Evolutionary conservation across 257 asterid species (phyloP).

Genomic region (Asclepias syriaca): DNA sequence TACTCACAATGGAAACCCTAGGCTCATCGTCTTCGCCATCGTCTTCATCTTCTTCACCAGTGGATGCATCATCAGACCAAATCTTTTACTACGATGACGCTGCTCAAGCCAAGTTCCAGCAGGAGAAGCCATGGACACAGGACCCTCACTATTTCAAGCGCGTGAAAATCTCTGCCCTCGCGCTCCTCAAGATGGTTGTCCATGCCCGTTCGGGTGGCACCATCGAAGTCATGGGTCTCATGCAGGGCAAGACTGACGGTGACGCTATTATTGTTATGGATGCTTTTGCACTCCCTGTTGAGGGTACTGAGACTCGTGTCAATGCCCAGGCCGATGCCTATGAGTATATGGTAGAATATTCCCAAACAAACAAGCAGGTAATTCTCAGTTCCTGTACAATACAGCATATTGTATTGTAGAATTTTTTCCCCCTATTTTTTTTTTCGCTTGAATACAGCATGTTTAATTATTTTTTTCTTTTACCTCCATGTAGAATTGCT

Average conservation of each 20-base stretch:
- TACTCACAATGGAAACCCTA: neutral
- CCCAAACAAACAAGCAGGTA: conserved; percentile 85
- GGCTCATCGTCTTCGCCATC: conserved; percentile 8
- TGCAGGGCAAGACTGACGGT: conserved; percentile 98
- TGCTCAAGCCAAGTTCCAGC: conserved; percentile 72
- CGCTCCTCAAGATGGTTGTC: conserved; percentile 96
- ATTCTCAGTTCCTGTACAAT: neutral
- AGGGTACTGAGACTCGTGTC: conserved; percentile 99
- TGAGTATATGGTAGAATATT: conserved; percentile 95
- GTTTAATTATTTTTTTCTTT: neutral
- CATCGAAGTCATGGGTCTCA: conserved; percentile 96
- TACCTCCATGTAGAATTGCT: neutral
- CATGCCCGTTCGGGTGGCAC: conserved; percentile 99
- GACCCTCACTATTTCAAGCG: conserved; percentile 98
- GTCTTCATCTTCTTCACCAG: neutral
- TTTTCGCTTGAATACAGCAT: neutral
- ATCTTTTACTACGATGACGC: conserved; percentile 81
- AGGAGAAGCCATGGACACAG: conserved; percentile 81
- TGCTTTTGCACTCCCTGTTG: conserved; percentile 99
- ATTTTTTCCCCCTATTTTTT: neutral
- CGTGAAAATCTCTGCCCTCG: conserved; percentile 89
- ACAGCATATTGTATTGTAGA: neutral
- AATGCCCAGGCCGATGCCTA: conserved; percentile 99
- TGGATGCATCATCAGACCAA: conserved; percentile 59
- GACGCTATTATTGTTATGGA: conserved; percentile 94